phyloP scores from a whole-genome alignment of 768 basidiomycete species.

The Leccinum broughii region DNA sequence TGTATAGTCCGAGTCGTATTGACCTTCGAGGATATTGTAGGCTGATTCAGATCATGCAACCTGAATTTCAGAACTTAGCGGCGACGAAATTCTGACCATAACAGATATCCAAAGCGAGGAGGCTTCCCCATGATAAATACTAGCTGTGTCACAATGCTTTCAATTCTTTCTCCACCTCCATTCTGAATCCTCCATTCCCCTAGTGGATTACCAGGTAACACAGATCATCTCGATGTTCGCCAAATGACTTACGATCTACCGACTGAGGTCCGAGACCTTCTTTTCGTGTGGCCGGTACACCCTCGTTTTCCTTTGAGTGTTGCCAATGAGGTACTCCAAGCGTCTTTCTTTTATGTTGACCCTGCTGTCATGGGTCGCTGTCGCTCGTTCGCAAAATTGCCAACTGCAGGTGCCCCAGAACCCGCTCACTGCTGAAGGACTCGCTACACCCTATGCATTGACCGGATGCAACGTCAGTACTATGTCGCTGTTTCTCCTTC shows the following conservation, averaged over 20 bases:
- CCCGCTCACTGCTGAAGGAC: slow-evolving; percentile 27
- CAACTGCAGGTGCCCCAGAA: slow-evolving; percentile 21
- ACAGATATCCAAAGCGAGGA: not conserved
- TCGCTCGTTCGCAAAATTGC: slow-evolving; percentile 26
- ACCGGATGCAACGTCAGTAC: slow-evolving; percentile 29
- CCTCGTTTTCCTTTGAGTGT: slow-evolving; percentile 5
- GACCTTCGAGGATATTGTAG: not conserved
- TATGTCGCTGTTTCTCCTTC: not conserved
- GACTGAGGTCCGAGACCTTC: slow-evolving; percentile 26
- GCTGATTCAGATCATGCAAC: not conserved
- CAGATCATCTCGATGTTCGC: not conserved
- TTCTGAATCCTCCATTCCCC: slow-evolving; percentile 3
- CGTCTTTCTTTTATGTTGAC: slow-evolving; percentile 13
- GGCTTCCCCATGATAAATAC: slow-evolving; percentile 17
- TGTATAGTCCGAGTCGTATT: not conserved
- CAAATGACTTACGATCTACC: not conserved
- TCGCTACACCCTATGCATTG: slow-evolving; percentile 29
- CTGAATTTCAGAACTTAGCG: not conserved
- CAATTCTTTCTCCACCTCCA: not conserved
- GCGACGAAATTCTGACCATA: slow-evolving; percentile 8
- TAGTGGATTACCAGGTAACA: slow-evolving; percentile 16
- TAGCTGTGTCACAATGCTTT: not conserved
- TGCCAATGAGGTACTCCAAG: slow-evolving; percentile 14
- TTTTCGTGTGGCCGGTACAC: slow-evolving; percentile 25
- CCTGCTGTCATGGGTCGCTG: slow-evolving; percentile 14